phyloP scores from a whole-genome alignment of 2,329 filamentous ascomycete species.

The Lachnellula subtilissima region DNA sequence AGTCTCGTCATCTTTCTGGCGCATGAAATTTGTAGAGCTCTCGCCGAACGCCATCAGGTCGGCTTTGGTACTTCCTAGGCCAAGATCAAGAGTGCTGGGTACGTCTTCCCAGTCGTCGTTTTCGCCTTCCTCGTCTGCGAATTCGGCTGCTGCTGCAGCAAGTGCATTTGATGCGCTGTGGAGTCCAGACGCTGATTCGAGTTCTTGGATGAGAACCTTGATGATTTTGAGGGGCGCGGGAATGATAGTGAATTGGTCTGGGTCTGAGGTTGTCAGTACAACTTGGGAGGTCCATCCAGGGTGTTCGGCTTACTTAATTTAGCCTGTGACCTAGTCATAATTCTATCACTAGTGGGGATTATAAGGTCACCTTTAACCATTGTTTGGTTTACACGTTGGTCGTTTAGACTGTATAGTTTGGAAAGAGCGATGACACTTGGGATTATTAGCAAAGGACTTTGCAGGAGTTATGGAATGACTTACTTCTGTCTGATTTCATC shows the following conservation, averaged over 20 bases:
- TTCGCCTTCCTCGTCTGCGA: constrained; percentile 61
- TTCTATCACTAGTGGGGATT: constrained; percentile 69
- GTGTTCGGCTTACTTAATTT: constrained; percentile 60
- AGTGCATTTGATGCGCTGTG: constrained; percentile 52
- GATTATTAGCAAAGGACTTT: constrained; percentile 29
- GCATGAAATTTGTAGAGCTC: constrained; percentile 46
- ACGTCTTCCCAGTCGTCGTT: constrained; percentile 91
- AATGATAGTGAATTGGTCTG: constrained; percentile 83
- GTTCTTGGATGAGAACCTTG: constrained; percentile 91
- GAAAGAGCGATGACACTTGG: constrained; percentile 82
- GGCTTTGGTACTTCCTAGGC: constrained; percentile 59
- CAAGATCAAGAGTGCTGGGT: constrained; percentile 70
- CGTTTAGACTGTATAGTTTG: constrained; percentile 83
- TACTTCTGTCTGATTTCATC: constrained; percentile 96
- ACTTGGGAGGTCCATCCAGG: constrained; percentile 13
- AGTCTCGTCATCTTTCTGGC: constrained; percentile 84
- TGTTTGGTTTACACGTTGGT: constrained; percentile 71
- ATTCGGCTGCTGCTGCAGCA: constrained; percentile 54
- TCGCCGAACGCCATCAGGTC: constrained; percentile 78
- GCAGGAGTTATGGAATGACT: constrained; percentile 31
- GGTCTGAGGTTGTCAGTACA: constrained; percentile 48
- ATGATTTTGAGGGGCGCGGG: constrained; percentile 89
- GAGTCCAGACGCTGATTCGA: constrained; percentile 73
- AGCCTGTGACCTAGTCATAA: constrained; percentile 90
- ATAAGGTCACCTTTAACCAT: constrained; percentile 91